Conservation (phyloP, 2,329 filamentous ascomycete species). For the Aspergillus quadricinctus region DNA sequence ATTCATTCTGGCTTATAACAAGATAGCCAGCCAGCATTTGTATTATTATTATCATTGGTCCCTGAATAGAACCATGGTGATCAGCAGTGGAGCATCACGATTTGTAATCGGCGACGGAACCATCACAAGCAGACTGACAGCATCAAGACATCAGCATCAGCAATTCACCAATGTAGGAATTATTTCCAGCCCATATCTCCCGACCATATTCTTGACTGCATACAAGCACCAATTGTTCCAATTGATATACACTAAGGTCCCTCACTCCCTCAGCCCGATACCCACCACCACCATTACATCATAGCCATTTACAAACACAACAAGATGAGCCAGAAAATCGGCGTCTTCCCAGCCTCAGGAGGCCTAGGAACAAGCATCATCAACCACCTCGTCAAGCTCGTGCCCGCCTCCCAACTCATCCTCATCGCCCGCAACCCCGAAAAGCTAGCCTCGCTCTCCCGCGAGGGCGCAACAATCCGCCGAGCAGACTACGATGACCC, state of each 20-base stretch:
- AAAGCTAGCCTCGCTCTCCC: slow-evolving; percentile 9
- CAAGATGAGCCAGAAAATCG: slow-evolving; percentile 20
- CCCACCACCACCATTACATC: background rate
- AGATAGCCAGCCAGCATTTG: background rate
- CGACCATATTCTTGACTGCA: background rate
- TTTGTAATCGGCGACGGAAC: background rate
- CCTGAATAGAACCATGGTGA: too few species aligned
- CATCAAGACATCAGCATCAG: background rate
- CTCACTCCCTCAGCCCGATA: background rate
- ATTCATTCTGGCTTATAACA: background rate
- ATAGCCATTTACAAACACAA: background rate
- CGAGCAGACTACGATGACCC: slow-evolving; percentile 50
- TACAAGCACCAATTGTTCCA: background rate
- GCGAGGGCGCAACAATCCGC: slow-evolving; percentile 21
- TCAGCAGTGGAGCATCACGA: background rate
- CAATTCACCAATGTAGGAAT: background rate
- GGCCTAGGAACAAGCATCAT: slow-evolving; percentile 50
- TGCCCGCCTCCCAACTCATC: slow-evolving; percentile 44
- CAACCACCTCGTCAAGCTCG: slow-evolving; percentile 43
- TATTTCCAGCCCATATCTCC: background rate
- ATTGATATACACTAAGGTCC: background rate
- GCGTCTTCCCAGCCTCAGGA: slow-evolving; percentile 49
- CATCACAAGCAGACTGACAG: background rate
- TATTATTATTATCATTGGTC: background rate
- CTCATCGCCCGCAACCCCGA: slow-evolving; percentile 42